These are phyloP conservation scores for Dioscorea cayenensis DNA, from an alignment of 116 monocot genomes.

Conservation along the genomic window DNA sequence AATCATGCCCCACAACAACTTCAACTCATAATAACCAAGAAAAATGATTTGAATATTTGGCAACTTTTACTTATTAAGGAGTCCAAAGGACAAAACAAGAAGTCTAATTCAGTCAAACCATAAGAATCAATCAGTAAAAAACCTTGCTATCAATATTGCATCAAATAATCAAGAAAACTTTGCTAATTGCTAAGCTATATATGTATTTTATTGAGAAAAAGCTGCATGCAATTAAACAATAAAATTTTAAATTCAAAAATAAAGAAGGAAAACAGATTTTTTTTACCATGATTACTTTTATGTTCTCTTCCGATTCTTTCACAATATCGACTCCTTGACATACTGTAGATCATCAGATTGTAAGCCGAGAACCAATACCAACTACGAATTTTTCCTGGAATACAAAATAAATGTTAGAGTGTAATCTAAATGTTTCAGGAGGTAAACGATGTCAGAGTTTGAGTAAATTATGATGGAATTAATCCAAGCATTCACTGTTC, in stretches of 20 bases:
- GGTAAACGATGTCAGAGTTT: no score
- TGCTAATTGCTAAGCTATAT: background rate
- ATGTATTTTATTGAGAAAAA: background rate
- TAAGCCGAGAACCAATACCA: constrained; percentile 95
- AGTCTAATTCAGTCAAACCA: no score
- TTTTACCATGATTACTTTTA: constrained; percentile 95
- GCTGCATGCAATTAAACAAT: background rate
- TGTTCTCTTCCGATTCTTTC: constrained; percentile 93
- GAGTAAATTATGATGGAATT: no score
- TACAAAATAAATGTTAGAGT: constrained; percentile 4
- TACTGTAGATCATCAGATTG: constrained; percentile 78
- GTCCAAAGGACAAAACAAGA: no score
- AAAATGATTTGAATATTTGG: no score
- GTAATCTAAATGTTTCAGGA: background rate
- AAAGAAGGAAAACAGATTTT: background rate
- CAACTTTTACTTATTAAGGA: no score
- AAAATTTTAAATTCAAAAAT: background rate
- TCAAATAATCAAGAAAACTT: background rate
- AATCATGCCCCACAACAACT: no score
- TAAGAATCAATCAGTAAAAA: no score
- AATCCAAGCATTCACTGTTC: no score
- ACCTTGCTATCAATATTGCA: no score
- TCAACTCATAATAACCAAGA: no score
- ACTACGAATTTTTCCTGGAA: constrained; percentile 71
- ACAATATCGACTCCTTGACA: constrained; percentile 92